Evolutionary conservation across 768 basidiomycete species (phyloP), one percentile per base, ranked within the genome.

Genomic region (Botryobasidium botryosum): DNA sequence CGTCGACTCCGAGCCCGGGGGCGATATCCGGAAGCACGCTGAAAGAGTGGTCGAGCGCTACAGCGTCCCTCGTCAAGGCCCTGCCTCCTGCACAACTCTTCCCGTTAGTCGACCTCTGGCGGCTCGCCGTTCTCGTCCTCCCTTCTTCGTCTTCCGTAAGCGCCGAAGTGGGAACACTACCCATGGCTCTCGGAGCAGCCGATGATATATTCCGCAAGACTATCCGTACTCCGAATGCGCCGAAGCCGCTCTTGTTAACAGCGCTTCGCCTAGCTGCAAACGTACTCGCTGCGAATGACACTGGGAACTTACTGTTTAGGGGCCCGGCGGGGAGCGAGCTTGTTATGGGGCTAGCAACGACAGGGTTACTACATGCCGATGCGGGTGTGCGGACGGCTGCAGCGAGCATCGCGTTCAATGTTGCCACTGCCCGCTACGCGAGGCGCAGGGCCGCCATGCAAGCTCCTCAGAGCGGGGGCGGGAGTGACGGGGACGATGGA

Each of bases 71-170:
- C 2, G 55, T 57, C 0, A 46, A 57, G 7, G 62, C 61, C 3
- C 69, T 90, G 1, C 66, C 71, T 0, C 44, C 65, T 0, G 65
- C 68, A 6, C 63, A 72, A 31, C 65, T 86, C 25, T 92, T 91
- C 64, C 87, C 88, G 0, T 56, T 90, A 4, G 69, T 77, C 8
- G 88, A 92, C 55, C 65, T 90, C 51, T 83, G 85, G 79, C 68
- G 86, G 1, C 66, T 90, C 7, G 79, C 77, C 0, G 57, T 84
- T 15, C 69, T 90, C 18, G 81, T 73, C 75, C 62, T 57, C 29
- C 61, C 69, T 8, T 38, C 43, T 7, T 28, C 49, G 15, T 23
- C 15, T 13, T 21, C 35, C 18, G 15, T 40, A 36, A 13, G 26
- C 29, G 24, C 18, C 17, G 21, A 40, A 40, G 15, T 50, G 38